Conservation (phyloP, 495 filamentous ascomycete genomes). For the Lepidopterella palustris region DNA sequence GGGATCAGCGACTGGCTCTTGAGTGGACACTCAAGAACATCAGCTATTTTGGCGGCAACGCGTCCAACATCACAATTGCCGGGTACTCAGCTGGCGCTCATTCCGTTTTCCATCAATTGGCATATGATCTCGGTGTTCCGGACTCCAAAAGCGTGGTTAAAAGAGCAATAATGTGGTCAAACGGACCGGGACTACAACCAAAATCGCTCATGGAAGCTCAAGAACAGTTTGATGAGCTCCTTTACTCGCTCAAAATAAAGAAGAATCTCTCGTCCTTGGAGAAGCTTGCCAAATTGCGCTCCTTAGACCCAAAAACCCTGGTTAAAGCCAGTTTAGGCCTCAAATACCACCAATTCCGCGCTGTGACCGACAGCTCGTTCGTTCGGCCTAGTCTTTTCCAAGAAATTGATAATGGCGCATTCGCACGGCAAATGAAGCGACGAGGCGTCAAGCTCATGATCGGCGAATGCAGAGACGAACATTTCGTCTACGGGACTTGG, state of each 20-base stretch:
- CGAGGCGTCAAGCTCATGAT: constrained; percentile 47
- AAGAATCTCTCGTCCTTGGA: constrained; percentile 35
- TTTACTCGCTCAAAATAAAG: constrained; percentile 44
- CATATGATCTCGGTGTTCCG: constrained; percentile 48
- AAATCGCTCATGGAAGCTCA: constrained; percentile 45
- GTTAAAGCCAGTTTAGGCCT: constrained; percentile 40
- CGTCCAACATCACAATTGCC: constrained; percentile 36
- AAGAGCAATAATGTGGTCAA: constrained; percentile 49
- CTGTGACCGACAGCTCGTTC: constrained; percentile 46
- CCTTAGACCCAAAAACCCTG: constrained; percentile 35
- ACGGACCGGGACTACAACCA: constrained; percentile 51
- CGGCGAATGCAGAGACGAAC: constrained; percentile 52
- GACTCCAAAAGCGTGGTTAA: constrained; percentile 39
- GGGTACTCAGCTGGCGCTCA: constrained; percentile 39
- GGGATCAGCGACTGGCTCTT: constrained; percentile 38
- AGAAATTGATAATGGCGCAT: constrained; percentile 44
- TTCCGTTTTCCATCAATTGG: constrained; percentile 49
- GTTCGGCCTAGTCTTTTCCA: constrained; percentile 42
- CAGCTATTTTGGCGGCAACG: constrained; percentile 35
- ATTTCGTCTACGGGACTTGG: constrained; percentile 45
- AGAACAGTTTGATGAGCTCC: constrained; percentile 51
- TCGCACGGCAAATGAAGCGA: constrained; percentile 39
- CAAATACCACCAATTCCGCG: constrained; percentile 48
- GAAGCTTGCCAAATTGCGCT: constrained; percentile 45
- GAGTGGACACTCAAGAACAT: constrained; percentile 40